Base-by-base conservation (phyloP, 768 basidiomycete species). In the Kwoniella dendrophila region DNA sequence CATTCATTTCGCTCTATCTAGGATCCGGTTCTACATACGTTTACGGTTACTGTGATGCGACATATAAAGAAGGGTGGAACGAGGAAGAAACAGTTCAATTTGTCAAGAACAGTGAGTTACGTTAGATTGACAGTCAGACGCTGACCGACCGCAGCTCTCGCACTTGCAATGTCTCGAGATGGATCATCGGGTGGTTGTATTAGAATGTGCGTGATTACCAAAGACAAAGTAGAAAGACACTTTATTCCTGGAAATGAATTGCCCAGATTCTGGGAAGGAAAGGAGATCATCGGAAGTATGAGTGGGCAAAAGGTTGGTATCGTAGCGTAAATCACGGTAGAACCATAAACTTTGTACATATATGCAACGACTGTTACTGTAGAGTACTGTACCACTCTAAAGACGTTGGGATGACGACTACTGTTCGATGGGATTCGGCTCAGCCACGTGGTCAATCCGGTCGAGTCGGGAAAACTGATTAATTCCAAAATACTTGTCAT, bases 11-110 rank as follows among this genome's bases (percentile, higher is more conserved):
- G n/a, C 18, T 29, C 18, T 26, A 7, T 47, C 38, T 47, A 92
- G 90, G 92, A 26, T 95, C 92, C 52, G 96, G 96, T 7, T 96
- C 93, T 36, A 92, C 93, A 7, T 99, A 98, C 77, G 92, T 98
- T 11, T 99, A 98, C 75, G 96, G 95, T 54, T 98, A 97, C 81
- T 98, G 96, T 72, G 96, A 99, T 78, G 92, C 96, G n/a, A 97
- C 93, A 27, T 99, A 89, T 78, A 81, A 87, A 79, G 94, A 97
- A 29, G 91, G 90, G 16, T 95, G 91, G 93, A 86, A 85, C 6
- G 85, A 85, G 69, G 90, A 92, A 38, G 86, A 97, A 81, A 96
- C 93, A 0, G 81, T 99, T 58, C 83, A 94, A 36, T 98, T 99
- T 75, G 95, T 98, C 62, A 90, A 86, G 82, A 96, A 98, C 81